Evolutionary conservation across 257 asterid genomes (phyloP), one percentile per base, ranked within the genome.

Genomic region (Solanum chmielewskii): DNA sequence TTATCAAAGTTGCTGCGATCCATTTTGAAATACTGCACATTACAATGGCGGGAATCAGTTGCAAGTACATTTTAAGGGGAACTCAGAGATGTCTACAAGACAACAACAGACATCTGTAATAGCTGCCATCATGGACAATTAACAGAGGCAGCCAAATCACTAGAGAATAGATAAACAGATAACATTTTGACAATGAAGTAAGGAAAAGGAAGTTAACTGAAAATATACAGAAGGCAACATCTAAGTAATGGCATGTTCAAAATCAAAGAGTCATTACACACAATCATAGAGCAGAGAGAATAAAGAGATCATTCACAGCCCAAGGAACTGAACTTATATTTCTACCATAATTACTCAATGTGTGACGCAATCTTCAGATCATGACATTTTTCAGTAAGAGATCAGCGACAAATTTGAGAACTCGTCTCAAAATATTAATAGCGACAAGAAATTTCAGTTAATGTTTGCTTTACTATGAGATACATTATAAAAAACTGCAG

Each of bases 11-110:
- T 94, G 85, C 87, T 91, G 45, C 94, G 90, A 91, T 95, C 93
- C 99, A 97, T 97, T 95, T 96, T 94, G 98, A 95, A 97, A 92
- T 96, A 97, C 99, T 97, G 80, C 89, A 69, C 29, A 35, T 87
- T 70, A 84, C 88, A 91, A 91, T 86, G 60, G 87, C 88, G 83
- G 44, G 59, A n/a, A 45, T 75, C 62, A 90, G 84, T 42, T 70
- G 66, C 47, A 69, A 60, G 66, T 75, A 21, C 84, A 33, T 80
- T 16, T 56, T 11, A 27, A 69, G 84, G 78, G 37, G 4, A 81
- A 11, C 33, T 8, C 82, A 59, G 29, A 86, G 69, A 20, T 81
- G 66, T 49, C 45, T 10, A 16, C 23, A 49, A 47, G 41, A 18
- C 68, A 29, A 4, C n/a, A 49, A 31, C 31, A 49, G 45, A 81